These are phyloP conservation scores for Ophiocordyceps sinensis DNA, from an alignment of 2,329 filamentous ascomycete genomes.

Conservation along the genomic window DNA sequence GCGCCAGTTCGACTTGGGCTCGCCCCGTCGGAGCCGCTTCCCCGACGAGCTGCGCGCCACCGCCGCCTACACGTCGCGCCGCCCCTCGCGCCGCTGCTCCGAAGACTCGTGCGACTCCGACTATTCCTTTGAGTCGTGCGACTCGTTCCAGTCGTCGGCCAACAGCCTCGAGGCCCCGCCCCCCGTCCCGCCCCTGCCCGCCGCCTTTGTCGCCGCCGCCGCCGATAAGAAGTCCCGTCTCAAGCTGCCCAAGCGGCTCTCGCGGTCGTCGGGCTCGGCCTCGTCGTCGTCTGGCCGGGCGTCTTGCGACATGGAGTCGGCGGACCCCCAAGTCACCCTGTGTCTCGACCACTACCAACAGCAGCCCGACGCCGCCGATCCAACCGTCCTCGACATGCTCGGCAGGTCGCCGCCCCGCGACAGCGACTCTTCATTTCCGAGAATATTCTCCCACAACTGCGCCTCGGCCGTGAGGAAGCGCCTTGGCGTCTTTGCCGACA, in stretches of 20 bases:
- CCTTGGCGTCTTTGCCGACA: slow-evolving; percentile 1
- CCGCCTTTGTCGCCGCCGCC: background rate
- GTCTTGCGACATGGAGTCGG: background rate
- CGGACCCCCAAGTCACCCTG: background rate
- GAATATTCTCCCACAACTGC: background rate
- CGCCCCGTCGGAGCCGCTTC: background rate
- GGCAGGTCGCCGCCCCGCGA: background rate
- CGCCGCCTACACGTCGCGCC: background rate
- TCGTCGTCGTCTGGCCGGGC: background rate
- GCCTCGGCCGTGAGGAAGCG: background rate
- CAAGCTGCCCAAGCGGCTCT: slow-evolving; percentile 1
- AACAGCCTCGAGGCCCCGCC: background rate
- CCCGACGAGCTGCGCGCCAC: background rate
- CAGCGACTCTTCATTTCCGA: background rate
- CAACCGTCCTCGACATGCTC: background rate
- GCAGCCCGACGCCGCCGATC: background rate
- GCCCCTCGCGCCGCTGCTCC: background rate
- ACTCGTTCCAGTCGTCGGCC: background rate
- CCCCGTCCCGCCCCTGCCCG: background rate
- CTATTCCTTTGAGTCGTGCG: background rate
- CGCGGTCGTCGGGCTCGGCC: background rate
- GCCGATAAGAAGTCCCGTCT: background rate
- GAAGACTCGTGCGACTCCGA: background rate
- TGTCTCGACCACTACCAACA: background rate
- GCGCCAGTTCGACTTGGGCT: slow-evolving; percentile 1